These are phyloP conservation scores for Vitis hybrid DNA, from an alignment of 177 flowering plant species.

Conservation along the genomic window DNA sequence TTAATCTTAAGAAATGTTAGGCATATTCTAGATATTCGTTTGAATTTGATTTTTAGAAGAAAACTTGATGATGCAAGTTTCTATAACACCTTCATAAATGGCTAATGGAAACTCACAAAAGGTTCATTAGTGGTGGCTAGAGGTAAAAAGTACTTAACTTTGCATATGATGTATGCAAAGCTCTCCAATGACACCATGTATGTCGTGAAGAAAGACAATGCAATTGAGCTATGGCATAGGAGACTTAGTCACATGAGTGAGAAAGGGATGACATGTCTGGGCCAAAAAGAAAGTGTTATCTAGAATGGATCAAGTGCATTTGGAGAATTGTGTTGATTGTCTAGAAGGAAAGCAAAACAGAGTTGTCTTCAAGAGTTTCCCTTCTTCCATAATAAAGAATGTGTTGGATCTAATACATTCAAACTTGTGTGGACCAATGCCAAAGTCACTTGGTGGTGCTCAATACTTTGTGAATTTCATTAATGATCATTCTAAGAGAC, in stretches of 20 bases:
- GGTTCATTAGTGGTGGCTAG: background rate
- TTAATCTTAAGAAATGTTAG: no score
- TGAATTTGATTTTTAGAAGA: no score
- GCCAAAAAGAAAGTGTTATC: background rate
- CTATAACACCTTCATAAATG: background rate
- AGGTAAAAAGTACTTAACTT: background rate
- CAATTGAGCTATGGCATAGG: background rate
- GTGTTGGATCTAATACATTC: no score
- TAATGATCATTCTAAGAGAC: background rate
- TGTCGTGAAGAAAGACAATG: background rate
- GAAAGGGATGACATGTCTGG: background rate
- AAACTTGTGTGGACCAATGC: background rate
- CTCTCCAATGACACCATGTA: background rate
- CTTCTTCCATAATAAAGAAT: background rate
- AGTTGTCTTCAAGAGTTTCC: background rate
- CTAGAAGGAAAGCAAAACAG: background rate
- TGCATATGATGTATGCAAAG: background rate
- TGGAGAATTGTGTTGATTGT: background rate
- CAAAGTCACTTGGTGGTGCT: slow-evolving; percentile 1
- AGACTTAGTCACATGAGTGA: background rate
- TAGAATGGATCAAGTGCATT: background rate
- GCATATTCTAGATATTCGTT: no score
- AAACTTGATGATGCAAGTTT: no score
- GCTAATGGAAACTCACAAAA: background rate
- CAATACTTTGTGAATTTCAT: background rate